Evolutionary conservation across 495 filamentous ascomycete genomes (phyloP), one percentile per base, ranked within the genome.

Genomic region (Penicillium coffeae): DNA sequence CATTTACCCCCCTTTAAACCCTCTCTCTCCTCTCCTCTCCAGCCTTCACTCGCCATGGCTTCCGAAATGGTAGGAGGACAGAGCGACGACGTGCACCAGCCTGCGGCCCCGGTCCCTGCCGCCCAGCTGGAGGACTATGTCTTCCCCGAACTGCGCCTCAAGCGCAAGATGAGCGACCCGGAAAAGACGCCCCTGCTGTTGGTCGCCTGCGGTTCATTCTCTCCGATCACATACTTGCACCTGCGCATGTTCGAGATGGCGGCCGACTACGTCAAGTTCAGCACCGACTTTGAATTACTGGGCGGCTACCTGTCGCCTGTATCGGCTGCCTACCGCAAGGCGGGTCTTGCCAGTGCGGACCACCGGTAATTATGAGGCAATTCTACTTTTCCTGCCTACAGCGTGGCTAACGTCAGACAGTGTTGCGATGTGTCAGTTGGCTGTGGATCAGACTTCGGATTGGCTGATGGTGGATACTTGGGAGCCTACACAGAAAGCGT

Each of bases 171-270:
- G 69, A 73, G 69, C 19, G 76, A 88, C 53, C 67, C 82, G 7
- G 75, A 76, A 36, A 89, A 86, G 70, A 92, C 77, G 1, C 90
- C 89, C 0, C 70, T 95, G 5, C 80, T 93, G 10, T 77, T 96
- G 34, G 86, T 97, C 34, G 88, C 90, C 30, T 96, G 91, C 66
- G 92, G 92, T 33, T 92, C 87, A 38, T 96, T 95, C 71, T 88
- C 83, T 3, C 90, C 89, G 14, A 69, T 72, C 46, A 95, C 89
- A 21, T 90, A 85, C 66, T 80, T 96, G 22, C 89, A 96, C 64
- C 76, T 96, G 44, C 88, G 90, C 62, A 92, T 96, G 89, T 95
- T 95, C 60, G 90, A 94, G 56, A 89, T 92, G 85, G 88, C 88
- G 2, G 78, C 81, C 57, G 87, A 92, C 72, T 88, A 85, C 66